Base-by-base conservation (phyloP, 2,329 filamentous ascomycete species). In the Penicillium crustosum region DNA sequence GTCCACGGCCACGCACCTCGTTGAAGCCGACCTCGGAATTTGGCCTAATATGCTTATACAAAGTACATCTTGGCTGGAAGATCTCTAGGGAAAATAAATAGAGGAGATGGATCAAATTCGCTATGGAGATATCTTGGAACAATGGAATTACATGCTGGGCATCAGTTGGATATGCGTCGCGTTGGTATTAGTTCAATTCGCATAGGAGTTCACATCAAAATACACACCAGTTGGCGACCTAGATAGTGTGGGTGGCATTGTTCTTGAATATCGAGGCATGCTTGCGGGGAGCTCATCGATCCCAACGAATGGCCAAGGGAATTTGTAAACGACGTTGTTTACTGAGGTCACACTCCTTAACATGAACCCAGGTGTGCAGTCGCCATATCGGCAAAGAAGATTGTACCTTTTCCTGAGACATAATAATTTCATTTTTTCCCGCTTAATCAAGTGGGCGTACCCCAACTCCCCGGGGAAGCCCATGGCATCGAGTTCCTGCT, bases 301-400 rank as follows among this genome's bases (percentile, higher is more conserved):
- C 19, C 13, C 8, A 27, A 17, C 50, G 21, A 53, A 45, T 7
- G 50, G 50, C 50, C 50, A 53, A 53, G 50, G 50, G 4, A 45
- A 10, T 21, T 31, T 8, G 29, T n/a, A 5, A 19, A 25, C 10
- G 17, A 35, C 21, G 6, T 35, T 19, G 39, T 53, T 5, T 13
- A 45, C 8, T 15, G 3, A 45, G 3, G 7, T 33, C 29, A n/a
- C 50, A 23, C 23, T 19, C 29, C 21, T 53, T 1, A n/a, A 6
- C 39, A 53, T 53, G 12, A 53, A 53, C 15, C 5, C 27, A 27
- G 29, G 31, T 23, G 29, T 15, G 12, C 50, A 53, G 39, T 36
- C 29, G 19, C 17, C 9, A 44, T 33, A 33, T 17, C 17, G 50
- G 27, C 17, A 15, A 27, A 35, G 44, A 2, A 53, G 10, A 1